phyloP scores from a whole-genome alignment of 2,329 filamentous ascomycete genomes.

The Verticillium albo-atrum region DNA sequence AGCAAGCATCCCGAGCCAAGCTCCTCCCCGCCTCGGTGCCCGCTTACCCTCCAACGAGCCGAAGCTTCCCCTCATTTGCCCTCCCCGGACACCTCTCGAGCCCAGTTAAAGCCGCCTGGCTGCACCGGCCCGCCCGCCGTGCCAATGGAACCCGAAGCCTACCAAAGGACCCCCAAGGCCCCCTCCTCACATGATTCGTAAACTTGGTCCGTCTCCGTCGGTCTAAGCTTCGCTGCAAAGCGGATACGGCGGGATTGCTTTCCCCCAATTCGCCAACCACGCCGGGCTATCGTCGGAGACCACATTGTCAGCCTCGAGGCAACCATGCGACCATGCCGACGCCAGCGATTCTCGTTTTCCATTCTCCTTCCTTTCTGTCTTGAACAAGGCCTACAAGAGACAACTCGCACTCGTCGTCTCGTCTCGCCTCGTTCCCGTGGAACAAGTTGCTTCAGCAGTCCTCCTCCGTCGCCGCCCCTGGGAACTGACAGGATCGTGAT shows the following conservation, averaged over 20 bases:
- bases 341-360: background rate
- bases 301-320: conserved; percentile 1
- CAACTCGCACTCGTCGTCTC: conserved; percentile 2
- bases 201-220: background rate
- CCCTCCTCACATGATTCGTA: conserved; percentile 2
- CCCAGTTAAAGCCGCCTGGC: conserved; percentile 3
- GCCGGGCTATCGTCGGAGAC: background rate
- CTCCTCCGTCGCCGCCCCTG: background rate
- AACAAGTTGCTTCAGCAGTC: background rate
- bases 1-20: background rate
- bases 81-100: background rate
- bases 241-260: conserved; percentile 4
- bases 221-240: conserved; percentile 1
- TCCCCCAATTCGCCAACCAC: background rate
- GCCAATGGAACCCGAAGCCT: background rate
- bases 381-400: conserved; percentile 3
- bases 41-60: background rate
- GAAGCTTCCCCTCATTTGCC: background rate
- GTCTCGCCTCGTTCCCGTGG: background rate
- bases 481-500: conserved; percentile 4
- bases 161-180: background rate
- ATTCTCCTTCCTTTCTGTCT: background rate
- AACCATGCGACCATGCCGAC: background rate
- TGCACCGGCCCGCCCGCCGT: conserved; percentile 2
- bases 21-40: background rate